Percentiles rank a stretch among this genome's conserved stretches.
phyloP scores from a whole-genome alignment of 495 filamentous ascomycete genomes.

The Immersiella caudata region DNA sequence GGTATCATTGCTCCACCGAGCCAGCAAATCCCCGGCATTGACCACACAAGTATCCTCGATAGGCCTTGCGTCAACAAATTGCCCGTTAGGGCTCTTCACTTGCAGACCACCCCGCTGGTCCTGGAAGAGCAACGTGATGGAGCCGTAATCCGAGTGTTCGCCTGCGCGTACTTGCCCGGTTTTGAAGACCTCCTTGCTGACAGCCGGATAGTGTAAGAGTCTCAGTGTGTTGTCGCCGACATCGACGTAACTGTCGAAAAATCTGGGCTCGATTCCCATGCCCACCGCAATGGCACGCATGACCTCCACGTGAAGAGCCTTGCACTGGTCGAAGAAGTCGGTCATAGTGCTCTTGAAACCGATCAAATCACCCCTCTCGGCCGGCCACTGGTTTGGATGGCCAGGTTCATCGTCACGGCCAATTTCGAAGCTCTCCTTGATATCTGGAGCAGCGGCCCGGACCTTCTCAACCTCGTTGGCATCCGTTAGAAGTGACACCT shows the following conservation, averaged over 20 bases:
- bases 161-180: constrained; percentile 78
- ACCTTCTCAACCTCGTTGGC: constrained; percentile 60
- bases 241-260: constrained; percentile 77
- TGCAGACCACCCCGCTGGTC: constrained; percentile 82
- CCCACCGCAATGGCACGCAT: constrained; percentile 90
- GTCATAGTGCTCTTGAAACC: constrained; percentile 74
- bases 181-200: constrained; percentile 67
- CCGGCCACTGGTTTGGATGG: constrained; percentile 81
- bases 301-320: constrained; percentile 71
- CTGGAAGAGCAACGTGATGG: constrained; percentile 87
- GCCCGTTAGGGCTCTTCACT: constrained; percentile 74
- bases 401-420: constrained; percentile 70
- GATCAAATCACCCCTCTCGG: constrained; percentile 59
- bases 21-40: constrained; percentile 88
- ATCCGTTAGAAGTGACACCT: constrained; percentile 64
- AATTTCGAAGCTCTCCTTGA: constrained; percentile 86
- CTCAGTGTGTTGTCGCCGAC: constrained; percentile 83
- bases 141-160: constrained; percentile 87
- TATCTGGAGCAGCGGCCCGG: constrained; percentile 65
- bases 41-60: constrained; percentile 83
- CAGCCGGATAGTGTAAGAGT: constrained; percentile 85
- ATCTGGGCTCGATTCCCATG: constrained; percentile 69
- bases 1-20: constrained; percentile 86
- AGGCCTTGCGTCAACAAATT: constrained; percentile 81
- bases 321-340: constrained; percentile 71